Conservation (phyloP, 2,329 filamentous ascomycete species). For the Pestalotiopsis sp. region DNA sequence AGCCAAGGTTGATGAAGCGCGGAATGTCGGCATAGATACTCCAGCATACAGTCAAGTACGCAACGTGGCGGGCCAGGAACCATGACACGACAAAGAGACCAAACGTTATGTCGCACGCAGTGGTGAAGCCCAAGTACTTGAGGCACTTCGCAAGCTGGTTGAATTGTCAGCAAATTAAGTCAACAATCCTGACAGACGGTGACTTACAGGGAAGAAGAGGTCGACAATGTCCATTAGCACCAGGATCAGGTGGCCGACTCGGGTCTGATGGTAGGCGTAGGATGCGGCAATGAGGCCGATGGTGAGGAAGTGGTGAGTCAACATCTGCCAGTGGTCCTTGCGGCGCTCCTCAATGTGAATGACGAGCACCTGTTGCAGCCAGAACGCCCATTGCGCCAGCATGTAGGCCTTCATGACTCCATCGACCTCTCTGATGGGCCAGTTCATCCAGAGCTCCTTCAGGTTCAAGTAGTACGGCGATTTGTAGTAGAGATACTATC, state of each 20-base stretch:
- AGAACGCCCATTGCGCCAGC: constrained; percentile 86
- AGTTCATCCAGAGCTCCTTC: constrained; percentile 77
- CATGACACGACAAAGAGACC: constrained; percentile 83
- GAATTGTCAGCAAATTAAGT: neutral
- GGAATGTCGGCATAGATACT: constrained; percentile 73
- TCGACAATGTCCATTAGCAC: constrained; percentile 94
- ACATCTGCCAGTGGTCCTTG: constrained; percentile 96
- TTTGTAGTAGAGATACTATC: constrained; percentile 75
- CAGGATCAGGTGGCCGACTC: constrained; percentile 85
- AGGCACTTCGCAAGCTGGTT: constrained; percentile 82
- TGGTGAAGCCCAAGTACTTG: constrained; percentile 81
- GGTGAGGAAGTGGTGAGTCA: constrained; percentile 91
- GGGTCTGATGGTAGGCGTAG: constrained; percentile 84
- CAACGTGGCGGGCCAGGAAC: constrained; percentile 79
- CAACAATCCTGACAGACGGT: neutral
- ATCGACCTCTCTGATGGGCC: constrained; percentile 75
- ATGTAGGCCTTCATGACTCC: constrained; percentile 86
- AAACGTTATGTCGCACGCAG: constrained; percentile 78
- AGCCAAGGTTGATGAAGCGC: constrained; percentile 63
- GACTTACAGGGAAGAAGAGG: constrained; percentile 76
- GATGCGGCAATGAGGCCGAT: constrained; percentile 76
- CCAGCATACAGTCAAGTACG: constrained; percentile 79
- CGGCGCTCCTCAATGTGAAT: constrained; percentile 92
- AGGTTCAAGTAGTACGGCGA: constrained; percentile 80
- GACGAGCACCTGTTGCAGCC: constrained; percentile 90